Evolutionary conservation across 495 filamentous ascomycete species (phyloP).

Genomic region (Hypomontagnella submonticulosa): DNA sequence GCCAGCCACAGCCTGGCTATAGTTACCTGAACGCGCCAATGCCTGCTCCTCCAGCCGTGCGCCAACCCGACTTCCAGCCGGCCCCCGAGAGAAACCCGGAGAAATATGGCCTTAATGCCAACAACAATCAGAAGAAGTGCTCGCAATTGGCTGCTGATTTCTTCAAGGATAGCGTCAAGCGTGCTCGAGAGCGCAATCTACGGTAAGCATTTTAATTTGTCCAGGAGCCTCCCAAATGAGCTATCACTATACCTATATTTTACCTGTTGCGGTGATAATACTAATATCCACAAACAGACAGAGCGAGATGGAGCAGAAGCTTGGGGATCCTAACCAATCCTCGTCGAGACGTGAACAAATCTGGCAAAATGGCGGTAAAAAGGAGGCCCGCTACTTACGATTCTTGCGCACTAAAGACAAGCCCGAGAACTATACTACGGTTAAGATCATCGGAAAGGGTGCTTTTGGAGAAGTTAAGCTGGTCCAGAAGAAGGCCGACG

Average conservation of each 20-base stretch:
- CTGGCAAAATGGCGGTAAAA: constrained; percentile 78
- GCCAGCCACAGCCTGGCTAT: constrained; percentile 67
- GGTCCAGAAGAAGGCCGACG: constrained; percentile 94
- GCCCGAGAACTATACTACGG: constrained; percentile 90
- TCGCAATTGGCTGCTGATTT: constrained; percentile 84
- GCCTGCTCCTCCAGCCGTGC: constrained; percentile 54
- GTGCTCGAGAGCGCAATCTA: constrained; percentile 89
- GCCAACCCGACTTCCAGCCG: constrained; percentile 61
- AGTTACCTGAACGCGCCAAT: constrained; percentile 73
- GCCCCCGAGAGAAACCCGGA: constrained; percentile 79
- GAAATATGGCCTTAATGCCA: constrained; percentile 69
- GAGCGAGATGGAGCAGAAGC: constrained; percentile 86
- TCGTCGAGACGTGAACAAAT: constrained; percentile 80
- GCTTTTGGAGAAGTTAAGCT: constrained; percentile 98
- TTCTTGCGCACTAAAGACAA: constrained; percentile 93
- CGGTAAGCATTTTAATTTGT: too few species aligned
- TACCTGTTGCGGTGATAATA: background rate
- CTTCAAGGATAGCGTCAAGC: constrained; percentile 95
- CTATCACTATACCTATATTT: constrained; percentile 10
- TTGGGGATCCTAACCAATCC: constrained; percentile 77
- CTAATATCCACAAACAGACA: constrained; percentile 66
- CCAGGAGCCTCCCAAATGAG: background rate
- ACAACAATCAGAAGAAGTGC: constrained; percentile 80
- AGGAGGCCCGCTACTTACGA: constrained; percentile 90
- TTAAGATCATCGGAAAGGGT: constrained; percentile 99